A percentile compares a stretch with the other conserved stretches of the same genome.
These are phyloP conservation scores for Geotrichum aggregatum DNA, from an alignment of 1,139 yeast species.

Conservation along the genomic window DNA sequence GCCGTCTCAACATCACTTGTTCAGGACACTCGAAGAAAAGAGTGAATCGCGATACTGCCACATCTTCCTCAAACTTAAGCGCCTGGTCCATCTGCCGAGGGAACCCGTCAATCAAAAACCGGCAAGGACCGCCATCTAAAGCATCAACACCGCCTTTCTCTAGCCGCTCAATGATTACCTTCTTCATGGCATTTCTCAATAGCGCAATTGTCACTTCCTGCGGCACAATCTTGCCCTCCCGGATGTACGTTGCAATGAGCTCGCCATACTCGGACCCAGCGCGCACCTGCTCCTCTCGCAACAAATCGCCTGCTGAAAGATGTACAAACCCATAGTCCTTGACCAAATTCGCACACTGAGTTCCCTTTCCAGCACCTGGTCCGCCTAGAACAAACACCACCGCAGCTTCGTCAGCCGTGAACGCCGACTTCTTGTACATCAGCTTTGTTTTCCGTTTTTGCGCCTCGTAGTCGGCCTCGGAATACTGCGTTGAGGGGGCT, in stretches of 20 bases:
- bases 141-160: conserved; percentile 24
- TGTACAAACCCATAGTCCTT: conserved; percentile 78
- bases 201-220: conserved; percentile 90
- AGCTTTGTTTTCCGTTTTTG: conserved; percentile 27
- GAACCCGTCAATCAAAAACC: conserved; percentile 88
- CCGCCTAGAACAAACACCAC: conserved; percentile 79
- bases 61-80: conserved; percentile 74
- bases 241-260: conserved; percentile 75
- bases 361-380: conserved; percentile 95
- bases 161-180: conserved; percentile 34
- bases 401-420: conserved; percentile 59
- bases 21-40: conserved; percentile 95
- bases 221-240: conserved; percentile 89
- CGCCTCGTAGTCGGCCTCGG: conserved; percentile 61
- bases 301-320: conserved; percentile 88
- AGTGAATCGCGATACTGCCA: conserved; percentile 53
- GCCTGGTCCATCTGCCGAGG: conserved; percentile 99
- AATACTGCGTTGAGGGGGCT: conserved; percentile 45
- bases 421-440: conserved; percentile 42
- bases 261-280: conserved; percentile 81
- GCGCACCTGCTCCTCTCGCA: conserved; percentile 86
- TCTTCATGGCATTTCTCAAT: conserved; percentile 71
- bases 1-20: conserved; percentile 74
- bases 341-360: conserved; percentile 86
- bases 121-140: conserved; percentile 50